A percentile compares a stretch with the other conserved stretches of the same genome.
phyloP scores from a whole-genome alignment of 2,329 filamentous ascomycete genomes.

The Fusarium liriodendri region DNA sequence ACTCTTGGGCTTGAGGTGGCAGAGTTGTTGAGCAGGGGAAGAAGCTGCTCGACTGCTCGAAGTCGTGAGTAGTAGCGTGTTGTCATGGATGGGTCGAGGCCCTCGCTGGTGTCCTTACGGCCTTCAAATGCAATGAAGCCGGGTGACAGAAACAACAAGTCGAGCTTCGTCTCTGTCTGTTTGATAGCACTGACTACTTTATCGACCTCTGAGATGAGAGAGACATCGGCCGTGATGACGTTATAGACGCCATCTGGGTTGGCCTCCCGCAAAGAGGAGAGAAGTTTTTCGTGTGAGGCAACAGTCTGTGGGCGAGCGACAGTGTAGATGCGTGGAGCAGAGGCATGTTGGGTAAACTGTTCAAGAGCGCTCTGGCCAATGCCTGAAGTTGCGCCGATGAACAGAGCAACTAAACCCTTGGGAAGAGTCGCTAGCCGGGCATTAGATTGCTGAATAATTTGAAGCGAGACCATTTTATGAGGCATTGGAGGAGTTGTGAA shows the following conservation, averaged over 20 bases:
- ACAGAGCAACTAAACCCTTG: background rate
- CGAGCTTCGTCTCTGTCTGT: background rate
- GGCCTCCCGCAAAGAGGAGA: background rate
- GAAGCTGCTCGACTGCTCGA: background rate
- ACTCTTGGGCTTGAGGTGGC: background rate
- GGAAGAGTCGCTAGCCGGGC: background rate
- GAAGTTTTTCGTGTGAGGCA: background rate
- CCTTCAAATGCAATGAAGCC: slow-evolving; percentile 16
- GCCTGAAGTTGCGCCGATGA: slow-evolving; percentile 31
- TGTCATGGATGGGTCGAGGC: slow-evolving; percentile 18
- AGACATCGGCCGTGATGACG: background rate
- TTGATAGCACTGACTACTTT: background rate
- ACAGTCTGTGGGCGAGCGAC: slow-evolving; percentile 9
- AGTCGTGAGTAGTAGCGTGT: slow-evolving; percentile 12
- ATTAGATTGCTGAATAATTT: background rate
- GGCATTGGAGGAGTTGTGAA: background rate
- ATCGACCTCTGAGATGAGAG: background rate
- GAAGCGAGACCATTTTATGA: background rate
- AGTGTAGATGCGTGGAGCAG: slow-evolving; percentile 23
- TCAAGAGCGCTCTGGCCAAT: slow-evolving; percentile 29
- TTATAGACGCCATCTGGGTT: background rate
- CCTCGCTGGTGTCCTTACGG: slow-evolving; percentile 1
- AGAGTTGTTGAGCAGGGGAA: slow-evolving; percentile 10
- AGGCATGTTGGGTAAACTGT: slow-evolving; percentile 10
- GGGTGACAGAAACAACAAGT: slow-evolving; percentile 5